Base-by-base conservation (phyloP, 345 rosid species). In the sweet orange (Citrus sinensis) region DNA sequence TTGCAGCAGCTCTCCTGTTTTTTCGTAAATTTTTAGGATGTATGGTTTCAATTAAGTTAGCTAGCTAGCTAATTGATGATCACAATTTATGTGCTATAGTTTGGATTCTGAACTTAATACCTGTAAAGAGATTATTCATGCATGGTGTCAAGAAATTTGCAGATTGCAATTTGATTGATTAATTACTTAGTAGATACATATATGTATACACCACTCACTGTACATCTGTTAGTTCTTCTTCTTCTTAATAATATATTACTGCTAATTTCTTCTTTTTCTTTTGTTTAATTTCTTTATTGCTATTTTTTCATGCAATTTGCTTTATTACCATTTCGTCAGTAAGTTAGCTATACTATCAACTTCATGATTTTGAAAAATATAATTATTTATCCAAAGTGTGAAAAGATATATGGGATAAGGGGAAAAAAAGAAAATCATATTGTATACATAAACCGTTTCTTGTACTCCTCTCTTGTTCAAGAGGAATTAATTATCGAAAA, bases 121-220 rank as follows among this genome's bases (percentile, higher is more conserved):
- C 61, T 85, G 87, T 85, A 82, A 81, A 68, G 67, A 64, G 69
- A 75, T 82, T 56, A 27, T 81, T 63, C 24, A 66, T 80, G 76
- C 75, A 79, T 76, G 83, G 80, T 81, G 76, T 81, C 56, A 32
- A 71, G n/a, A 84, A 79, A 34, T 84, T 55, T 62, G 24, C 71
- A 40, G 75, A 64, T 80, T 70, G 46, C 49, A 60, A 77, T 13
- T 62, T 62, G 19, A 63, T 32, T 63, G 67, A 63, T 63, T 46
- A 13, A 13, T 42, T 42, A 42, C 1, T 10, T 46, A 13, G 5
- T 3, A 0, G 51, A 46, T 11, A 42, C 49, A 13, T 46, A 13
- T 46, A 46, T 46, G 51, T 46, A 13, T 11, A 0, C 17, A 13
- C 51, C 51, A 46, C 51, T 46, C 14, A 46, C 51, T 46, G 51